Evolutionary conservation across 768 basidiomycete genomes (phyloP).

Genomic region (Naganishia friedmannii): DNA sequence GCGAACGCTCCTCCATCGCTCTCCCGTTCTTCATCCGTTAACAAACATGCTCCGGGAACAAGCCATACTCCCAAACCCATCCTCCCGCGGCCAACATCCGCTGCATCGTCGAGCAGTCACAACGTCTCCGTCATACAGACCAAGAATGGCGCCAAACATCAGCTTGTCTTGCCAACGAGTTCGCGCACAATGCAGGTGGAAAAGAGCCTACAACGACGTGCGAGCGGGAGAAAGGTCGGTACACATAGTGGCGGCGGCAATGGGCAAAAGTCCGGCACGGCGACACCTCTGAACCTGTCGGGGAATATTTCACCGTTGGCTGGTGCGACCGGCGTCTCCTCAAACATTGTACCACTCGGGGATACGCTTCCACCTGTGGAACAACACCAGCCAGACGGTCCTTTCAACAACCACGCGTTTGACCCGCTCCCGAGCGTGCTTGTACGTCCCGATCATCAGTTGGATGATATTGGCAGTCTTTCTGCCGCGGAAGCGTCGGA

Average conservation of each 20-base stretch:
- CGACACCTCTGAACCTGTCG: neutral
- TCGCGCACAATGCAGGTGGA: conserved; percentile 18
- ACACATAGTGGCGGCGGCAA: neutral
- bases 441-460: neutral
- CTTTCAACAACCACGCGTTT: conserved; percentile 23
- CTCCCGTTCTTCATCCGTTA: conserved; percentile 6
- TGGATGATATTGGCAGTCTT: neutral
- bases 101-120: neutral
- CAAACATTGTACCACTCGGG: neutral
- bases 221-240: conserved; percentile 1
- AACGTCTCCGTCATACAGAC: conserved; percentile 13
- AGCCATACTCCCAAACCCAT: conserved; percentile 12
- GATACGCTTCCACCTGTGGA: neutral
- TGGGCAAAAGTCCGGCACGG: neutral
- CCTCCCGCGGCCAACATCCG: conserved; percentile 1
- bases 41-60: neutral
- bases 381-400: neutral
- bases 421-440: neutral
- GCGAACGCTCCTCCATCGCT: neutral
- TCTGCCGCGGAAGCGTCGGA: neutral
- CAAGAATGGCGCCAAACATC: conserved; percentile 22
- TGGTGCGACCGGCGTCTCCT: neutral
- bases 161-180: conserved; percentile 12
- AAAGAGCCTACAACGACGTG: conserved; percentile 13
- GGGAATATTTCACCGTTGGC: neutral